Evolutionary conservation across 768 basidiomycete genomes (phyloP), one percentile per base, ranked within the genome.

Genomic region (Harrya chromipes): DNA sequence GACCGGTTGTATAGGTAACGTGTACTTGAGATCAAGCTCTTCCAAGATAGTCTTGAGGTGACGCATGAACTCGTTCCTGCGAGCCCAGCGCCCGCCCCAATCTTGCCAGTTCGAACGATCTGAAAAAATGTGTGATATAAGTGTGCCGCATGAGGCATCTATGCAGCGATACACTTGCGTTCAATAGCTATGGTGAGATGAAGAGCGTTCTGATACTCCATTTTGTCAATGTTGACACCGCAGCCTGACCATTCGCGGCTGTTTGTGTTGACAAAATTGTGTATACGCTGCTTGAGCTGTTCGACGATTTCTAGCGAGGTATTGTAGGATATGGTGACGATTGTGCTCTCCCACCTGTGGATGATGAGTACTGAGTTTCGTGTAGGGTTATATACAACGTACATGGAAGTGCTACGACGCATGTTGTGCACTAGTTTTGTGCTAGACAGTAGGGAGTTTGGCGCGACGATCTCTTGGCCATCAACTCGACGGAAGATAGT

Each of bases 91-190:
- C 17, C 80, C 89, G 41, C 85, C 87, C 88, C 88, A 91, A 61
- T 90, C 87, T 62, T 90, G 89, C 89, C 88, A 91, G 61, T 88
- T 89, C 33, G 83, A 77, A 45, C 85, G 82, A 67, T 90, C 85
- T 86, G 49, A 40, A 50, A 42, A 33, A 17, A 36, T 3, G 13
- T 33, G 33, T 39, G 37, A 36, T 21, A 49, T 55, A 19, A 49
- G 53, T 20, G 23, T 23, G 6, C 31, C 26, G 26, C 6, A 6
- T 11, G 24, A 44, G 26, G n/a, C 19, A 27, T 24, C 14, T 31
- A 42, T 33, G 40, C 11, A 40, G 35, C 1, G 7, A 17, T 31
- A 40, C 19, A 75, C 83, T 66, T 66, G 80, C 86, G 88, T 67
- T 90, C 87, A 63, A 90, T 76, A 27, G 80, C 80, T 43, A 90